phyloP scores from a whole-genome alignment of 345 rosid genomes.

The Carallia pectinifolia region DNA sequence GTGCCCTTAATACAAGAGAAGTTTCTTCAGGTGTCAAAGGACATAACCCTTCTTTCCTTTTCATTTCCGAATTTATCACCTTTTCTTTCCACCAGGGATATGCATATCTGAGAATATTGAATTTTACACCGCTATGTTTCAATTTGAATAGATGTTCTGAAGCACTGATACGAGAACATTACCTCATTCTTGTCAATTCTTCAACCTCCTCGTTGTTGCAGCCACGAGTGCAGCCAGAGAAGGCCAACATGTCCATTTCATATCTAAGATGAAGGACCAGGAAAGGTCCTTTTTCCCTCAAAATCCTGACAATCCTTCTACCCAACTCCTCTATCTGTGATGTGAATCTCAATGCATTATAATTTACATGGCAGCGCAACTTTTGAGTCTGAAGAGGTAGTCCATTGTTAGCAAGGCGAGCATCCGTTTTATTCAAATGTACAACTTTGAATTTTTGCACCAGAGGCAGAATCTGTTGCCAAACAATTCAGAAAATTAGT shows the following conservation, averaged over 20 bases:
- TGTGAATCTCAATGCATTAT: conserved; percentile 74
- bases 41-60: conserved; percentile 90
- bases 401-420: conserved; percentile 83
- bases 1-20: conserved; percentile 63
- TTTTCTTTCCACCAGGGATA: conserved; percentile 91
- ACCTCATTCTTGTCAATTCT: conserved; percentile 86
- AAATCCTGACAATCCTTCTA: conserved; percentile 56
- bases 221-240: conserved; percentile 94
- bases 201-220: conserved; percentile 78
- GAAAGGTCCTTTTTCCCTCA: conserved; percentile 83
- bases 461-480: conserved; percentile 84
- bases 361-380: conserved; percentile 88
- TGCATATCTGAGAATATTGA: conserved; percentile 55
- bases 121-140: neutral
- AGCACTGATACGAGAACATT: conserved; percentile 6
- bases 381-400: conserved; percentile 79
- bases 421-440: conserved; percentile 82
- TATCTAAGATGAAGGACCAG: conserved; percentile 94
- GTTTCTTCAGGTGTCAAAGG: conserved; percentile 99
- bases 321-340: conserved; percentile 81
- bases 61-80: conserved; percentile 71
- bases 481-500: conserved; percentile 17
- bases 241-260: conserved; percentile 98
- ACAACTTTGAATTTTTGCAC: conserved; percentile 76
- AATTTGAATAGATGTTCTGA: neutral